Base-by-base conservation (phyloP, 768 basidiomycete genomes). In the Hemileccinum impolitum region DNA sequence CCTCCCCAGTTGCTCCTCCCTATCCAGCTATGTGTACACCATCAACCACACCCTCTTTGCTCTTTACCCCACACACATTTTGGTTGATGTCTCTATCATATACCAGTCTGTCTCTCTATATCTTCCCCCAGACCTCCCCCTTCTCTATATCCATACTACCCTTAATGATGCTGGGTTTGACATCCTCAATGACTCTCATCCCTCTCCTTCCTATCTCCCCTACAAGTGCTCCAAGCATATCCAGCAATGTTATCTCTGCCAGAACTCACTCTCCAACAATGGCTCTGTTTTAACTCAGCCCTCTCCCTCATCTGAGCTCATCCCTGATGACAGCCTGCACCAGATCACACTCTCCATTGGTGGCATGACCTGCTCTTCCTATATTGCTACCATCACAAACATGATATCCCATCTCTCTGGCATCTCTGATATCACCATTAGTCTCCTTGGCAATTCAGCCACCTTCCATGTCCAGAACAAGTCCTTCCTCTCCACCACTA, bases 361-460 rank as follows among this genome's bases (percentile, higher is more conserved):
- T 0, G 90, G 89, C 3, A 90, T 91, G 87, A 83, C 87, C 2
- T 92, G 89, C 63, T 72, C 81, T 0, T 76, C 85, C 4, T 92
- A 90, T 56, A 71, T 75, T 11, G 66, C 70, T 1, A 74, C 84
- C 0, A 72, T 92, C 49, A 77, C 75, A 0, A 68, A 73, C 14
- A 62, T 73, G 19, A 61, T 87, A 12, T 70, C 74, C 4, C 72
- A 72, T 6, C 62, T 85, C 4, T 66, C 73, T 1, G 83, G 81
- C 0, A 70, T 87, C 3, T 70, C 77, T 1, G 67, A 78, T 14
- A 68, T 81, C 23, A 63, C 68, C 1, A 77, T 90, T 55, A 80
- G 76, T 60, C 72, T 88, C 26, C 71, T 90, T n/a, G 75, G 75
- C 12, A 75, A 79, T 35, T 84, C 82, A 0, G 85, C 79, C 0